phyloP scores from a whole-genome alignment of 2,329 filamentous ascomycete genomes.

The Trichoderma guizhouense region DNA sequence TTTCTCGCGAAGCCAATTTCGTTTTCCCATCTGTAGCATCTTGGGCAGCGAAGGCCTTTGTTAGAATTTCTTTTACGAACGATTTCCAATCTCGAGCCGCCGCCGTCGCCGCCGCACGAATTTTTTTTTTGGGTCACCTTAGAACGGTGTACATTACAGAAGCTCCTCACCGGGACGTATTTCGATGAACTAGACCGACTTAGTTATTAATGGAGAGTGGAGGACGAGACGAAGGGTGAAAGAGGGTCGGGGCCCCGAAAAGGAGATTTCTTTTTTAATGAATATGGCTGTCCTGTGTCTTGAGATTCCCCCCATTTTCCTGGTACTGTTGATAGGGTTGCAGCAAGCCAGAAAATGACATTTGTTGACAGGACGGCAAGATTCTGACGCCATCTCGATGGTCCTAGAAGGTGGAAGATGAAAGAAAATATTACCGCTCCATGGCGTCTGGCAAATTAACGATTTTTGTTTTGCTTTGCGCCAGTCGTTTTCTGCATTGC shows the following conservation, averaged over 20 bases:
- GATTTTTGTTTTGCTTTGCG: constrained; percentile 18
- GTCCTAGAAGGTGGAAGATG: constrained; percentile 12
- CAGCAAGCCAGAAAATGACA: constrained; percentile 17
- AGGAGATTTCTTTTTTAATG: constrained; percentile 17
- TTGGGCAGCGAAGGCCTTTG: constrained; percentile 8
- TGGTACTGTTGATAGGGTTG: constrained; percentile 15
- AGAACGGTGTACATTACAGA: constrained; percentile 11
- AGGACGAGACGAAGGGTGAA: constrained; percentile 1
- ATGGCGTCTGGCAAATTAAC: constrained; percentile 16
- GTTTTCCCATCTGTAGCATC: constrained; percentile 7
- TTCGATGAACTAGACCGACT: constrained; percentile 18
- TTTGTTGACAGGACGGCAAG: constrained; percentile 15
- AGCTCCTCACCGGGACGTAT: constrained; percentile 12
- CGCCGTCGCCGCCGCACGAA: constrained; percentile 7
- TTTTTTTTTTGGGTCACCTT: constrained; percentile 15
- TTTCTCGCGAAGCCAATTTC: background rate
- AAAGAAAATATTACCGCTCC: constrained; percentile 2
- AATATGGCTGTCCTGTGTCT: constrained; percentile 17
- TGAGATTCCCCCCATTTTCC: constrained; percentile 14
- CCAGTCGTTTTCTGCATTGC: constrained; percentile 16
- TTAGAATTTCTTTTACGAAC: constrained; percentile 1
- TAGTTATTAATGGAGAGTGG: constrained; percentile 14
- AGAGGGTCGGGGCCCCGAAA: constrained; percentile 5
- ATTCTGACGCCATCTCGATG: constrained; percentile 11
- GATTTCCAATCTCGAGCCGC: constrained; percentile 11